A percentile compares a stretch with the other conserved stretches of the same genome.
Evolutionary conservation across 177 flowering plant species (phyloP).

Genomic region (Vitis hybrid): DNA sequence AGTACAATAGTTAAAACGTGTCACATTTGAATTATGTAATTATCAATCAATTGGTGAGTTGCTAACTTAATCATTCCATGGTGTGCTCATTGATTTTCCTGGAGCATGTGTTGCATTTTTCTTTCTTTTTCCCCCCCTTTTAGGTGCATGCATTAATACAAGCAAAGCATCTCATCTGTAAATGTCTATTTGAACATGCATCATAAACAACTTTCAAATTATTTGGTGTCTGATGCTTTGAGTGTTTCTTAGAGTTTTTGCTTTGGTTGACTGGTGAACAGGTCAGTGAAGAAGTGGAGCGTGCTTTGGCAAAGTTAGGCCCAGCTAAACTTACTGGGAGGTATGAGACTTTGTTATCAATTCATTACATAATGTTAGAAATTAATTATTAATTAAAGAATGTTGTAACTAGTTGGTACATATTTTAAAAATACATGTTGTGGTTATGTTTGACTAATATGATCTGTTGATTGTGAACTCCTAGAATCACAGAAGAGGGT

Average conservation of each 20-base stretch:
- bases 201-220: background rate
- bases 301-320: slow-evolving; percentile 84
- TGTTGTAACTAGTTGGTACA: background rate
- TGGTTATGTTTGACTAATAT: background rate
- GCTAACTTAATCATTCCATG: no score
- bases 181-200: background rate
- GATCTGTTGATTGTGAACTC: background rate
- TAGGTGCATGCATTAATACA: no score
- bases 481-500: background rate
- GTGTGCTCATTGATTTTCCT: no score
- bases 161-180: no score
- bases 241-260: background rate
- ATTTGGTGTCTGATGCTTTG: background rate
- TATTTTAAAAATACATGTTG: background rate
- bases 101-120: no score
- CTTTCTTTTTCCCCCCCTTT: no score
- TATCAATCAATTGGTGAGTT: no score
- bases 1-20: no score
- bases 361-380: no score
- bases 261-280: slow-evolving; percentile 22
- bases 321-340: slow-evolving; percentile 66
- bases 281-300: slow-evolving; percentile 99
- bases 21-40: no score
- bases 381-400: no score
- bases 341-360: slow-evolving; percentile 28